These are phyloP conservation scores for Rugonectria rugulosa DNA, from an alignment of 2,329 filamentous ascomycete species.

Conservation along the genomic window DNA sequence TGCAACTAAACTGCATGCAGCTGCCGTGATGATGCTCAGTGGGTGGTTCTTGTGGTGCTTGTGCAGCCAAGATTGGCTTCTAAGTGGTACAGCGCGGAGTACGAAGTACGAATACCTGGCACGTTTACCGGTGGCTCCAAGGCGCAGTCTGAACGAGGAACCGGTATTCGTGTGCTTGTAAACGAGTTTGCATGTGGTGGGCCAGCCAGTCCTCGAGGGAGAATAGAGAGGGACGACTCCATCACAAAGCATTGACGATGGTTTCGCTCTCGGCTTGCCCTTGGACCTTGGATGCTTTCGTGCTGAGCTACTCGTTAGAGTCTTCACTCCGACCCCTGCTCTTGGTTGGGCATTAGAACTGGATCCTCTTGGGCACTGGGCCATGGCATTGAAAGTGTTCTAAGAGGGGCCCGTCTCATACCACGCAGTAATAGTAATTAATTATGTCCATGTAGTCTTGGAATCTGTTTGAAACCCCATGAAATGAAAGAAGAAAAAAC, in stretches of 20 bases:
- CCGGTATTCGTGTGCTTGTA: too few relatives aligned
- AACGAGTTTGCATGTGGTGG: too few relatives aligned
- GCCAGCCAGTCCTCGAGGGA: too few relatives aligned
- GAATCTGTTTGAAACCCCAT: slow-evolving; percentile 2
- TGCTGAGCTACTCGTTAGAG: too few relatives aligned
- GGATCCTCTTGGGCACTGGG: slow-evolving; percentile 10
- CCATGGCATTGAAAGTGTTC: not conserved
- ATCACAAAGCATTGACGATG: not conserved
- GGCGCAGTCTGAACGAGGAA: too few relatives aligned
- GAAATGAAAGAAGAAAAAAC: too few relatives aligned
- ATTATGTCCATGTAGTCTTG: too few relatives aligned
- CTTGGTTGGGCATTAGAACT: slow-evolving; percentile 15
- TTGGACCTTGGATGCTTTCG: too few relatives aligned
- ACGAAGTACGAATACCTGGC: not conserved
- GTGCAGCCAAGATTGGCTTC: slow-evolving; percentile 6
- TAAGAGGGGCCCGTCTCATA: too few relatives aligned
- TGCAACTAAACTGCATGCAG: slow-evolving; percentile 15
- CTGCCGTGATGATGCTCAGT: slow-evolving; percentile 16
- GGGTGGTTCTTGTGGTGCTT: slow-evolving; percentile 1
- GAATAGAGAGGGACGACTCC: too few relatives aligned
- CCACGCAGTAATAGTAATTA: too few relatives aligned
- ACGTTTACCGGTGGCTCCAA: slow-evolving; percentile 3
- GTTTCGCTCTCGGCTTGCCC: not conserved
- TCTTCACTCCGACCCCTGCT: slow-evolving; percentile 1
- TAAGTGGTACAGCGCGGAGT: slow-evolving; percentile 5